Percentiles rank a stretch among this genome's conserved stretches.
phyloP scores from a whole-genome alignment of 1,284 basidiomycete genomes.

The Ustanciosporium gigantosporum region DNA sequence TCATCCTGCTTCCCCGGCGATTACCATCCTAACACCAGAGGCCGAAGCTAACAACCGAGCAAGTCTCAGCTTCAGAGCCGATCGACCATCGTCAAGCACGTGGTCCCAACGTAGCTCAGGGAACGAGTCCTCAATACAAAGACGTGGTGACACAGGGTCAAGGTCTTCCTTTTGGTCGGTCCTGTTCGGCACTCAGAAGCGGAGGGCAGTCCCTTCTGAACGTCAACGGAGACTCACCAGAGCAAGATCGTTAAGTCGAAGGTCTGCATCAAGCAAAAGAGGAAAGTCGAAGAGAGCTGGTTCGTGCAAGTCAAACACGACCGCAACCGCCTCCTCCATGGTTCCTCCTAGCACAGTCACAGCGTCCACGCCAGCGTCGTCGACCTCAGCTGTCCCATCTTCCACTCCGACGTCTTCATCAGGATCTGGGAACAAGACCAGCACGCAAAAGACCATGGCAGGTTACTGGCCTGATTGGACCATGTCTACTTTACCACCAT shows the following conservation, averaged over 20 bases:
- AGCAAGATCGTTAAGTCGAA: background rate
- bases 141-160: background rate
- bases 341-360: background rate
- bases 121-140: no score
- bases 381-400: constrained; percentile 1
- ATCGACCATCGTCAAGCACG: background rate
- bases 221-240: background rate
- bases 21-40: no score
- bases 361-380: no score
- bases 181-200: constrained; percentile 14
- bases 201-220: constrained; percentile 38
- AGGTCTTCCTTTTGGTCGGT: constrained; percentile 21
- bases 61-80: constrained; percentile 4
- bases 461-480: constrained; percentile 53
- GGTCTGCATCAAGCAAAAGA: background rate
- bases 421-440: constrained; percentile 1
- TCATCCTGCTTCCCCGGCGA: no score
- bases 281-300: background rate
- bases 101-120: background rate
- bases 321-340: constrained; percentile 3
- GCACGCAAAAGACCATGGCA: constrained; percentile 29
- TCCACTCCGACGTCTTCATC: background rate
- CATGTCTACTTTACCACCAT: constrained; percentile 18
- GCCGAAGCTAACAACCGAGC: no score
- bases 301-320: constrained; percentile 10